phyloP scores from a whole-genome alignment of 2,329 filamentous ascomycete species.

The Albifimbria verrucaria region DNA sequence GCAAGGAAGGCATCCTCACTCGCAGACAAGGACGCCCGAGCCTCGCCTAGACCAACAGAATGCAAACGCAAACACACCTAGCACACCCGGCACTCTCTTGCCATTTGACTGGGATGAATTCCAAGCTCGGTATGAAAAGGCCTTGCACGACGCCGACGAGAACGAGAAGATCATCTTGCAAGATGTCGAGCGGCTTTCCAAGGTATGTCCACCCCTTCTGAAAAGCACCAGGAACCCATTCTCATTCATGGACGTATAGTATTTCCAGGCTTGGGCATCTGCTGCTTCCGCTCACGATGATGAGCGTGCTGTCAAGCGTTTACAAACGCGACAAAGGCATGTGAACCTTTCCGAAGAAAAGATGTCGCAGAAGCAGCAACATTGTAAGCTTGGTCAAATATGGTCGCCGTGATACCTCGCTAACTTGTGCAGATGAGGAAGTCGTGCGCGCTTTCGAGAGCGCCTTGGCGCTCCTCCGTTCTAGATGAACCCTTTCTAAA shows the following conservation, averaged over 20 bases:
- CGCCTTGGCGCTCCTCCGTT: constrained; percentile 52
- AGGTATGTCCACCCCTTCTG: constrained; percentile 40
- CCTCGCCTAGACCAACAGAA: constrained; percentile 29
- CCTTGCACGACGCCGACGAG: constrained; percentile 59
- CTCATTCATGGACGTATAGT: constrained; percentile 43
- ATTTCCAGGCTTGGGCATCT: constrained; percentile 76
- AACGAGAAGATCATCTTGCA: constrained; percentile 63
- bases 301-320: constrained; percentile 71
- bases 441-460: constrained; percentile 63
- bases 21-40: constrained; percentile 34
- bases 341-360: constrained; percentile 71
- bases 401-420: background rate
- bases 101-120: constrained; percentile 78
- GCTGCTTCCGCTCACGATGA: constrained; percentile 71
- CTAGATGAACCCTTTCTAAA: constrained; percentile 29
- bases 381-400: constrained; percentile 60
- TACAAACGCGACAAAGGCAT: constrained; percentile 75
- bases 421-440: constrained; percentile 35
- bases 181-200: constrained; percentile 65
- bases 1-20: constrained; percentile 13
- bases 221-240: background rate
- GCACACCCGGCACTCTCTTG: constrained; percentile 49
- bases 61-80: constrained; percentile 35
- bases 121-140: constrained; percentile 63
- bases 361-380: constrained; percentile 71